These are phyloP conservation scores for Casuarina glauca DNA, from an alignment of 306 rosid genomes.

Conservation along the genomic window DNA sequence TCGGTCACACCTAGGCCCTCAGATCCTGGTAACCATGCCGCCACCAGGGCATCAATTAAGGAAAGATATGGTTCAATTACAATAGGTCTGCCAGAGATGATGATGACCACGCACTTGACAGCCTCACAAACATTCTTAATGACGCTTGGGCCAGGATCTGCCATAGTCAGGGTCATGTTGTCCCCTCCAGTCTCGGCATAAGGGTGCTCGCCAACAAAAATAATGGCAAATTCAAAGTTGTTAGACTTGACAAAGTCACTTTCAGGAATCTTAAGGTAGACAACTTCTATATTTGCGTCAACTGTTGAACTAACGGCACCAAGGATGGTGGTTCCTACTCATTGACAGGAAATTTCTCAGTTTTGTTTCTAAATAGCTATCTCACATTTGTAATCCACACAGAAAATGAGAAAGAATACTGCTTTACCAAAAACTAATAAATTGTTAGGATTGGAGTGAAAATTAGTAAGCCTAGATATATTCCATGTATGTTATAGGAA, in stretches of 20 bases:
- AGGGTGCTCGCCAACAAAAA: conserved; percentile 82
- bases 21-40: conserved; percentile 92
- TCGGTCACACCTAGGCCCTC: conserved; percentile 93
- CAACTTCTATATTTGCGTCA: conserved; percentile 64
- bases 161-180: conserved; percentile 63
- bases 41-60: conserved; percentile 65
- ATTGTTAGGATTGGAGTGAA: too few species aligned
- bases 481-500: too few species aligned
- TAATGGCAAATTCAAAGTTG: conserved; percentile 71
- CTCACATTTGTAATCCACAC: not conserved
- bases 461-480: too few species aligned
- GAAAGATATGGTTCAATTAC: conserved; percentile 79
- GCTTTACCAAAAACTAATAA: not conserved
- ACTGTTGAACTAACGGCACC: conserved; percentile 64
- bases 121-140: conserved; percentile 69
- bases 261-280: conserved; percentile 69
- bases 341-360: conserved; percentile 29
- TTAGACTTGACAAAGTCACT: conserved; percentile 60
- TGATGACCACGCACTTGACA: conserved; percentile 65
- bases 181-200: conserved; percentile 83
- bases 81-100: conserved; percentile 82
- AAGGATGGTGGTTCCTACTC: conserved; percentile 81
- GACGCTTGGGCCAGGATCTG: conserved; percentile 66
- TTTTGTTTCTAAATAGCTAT: conserved; percentile 14
- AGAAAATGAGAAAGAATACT: not conserved